Conservation (phyloP, 139 green algal genomes). For the Coccomyxa sp. region DNA sequence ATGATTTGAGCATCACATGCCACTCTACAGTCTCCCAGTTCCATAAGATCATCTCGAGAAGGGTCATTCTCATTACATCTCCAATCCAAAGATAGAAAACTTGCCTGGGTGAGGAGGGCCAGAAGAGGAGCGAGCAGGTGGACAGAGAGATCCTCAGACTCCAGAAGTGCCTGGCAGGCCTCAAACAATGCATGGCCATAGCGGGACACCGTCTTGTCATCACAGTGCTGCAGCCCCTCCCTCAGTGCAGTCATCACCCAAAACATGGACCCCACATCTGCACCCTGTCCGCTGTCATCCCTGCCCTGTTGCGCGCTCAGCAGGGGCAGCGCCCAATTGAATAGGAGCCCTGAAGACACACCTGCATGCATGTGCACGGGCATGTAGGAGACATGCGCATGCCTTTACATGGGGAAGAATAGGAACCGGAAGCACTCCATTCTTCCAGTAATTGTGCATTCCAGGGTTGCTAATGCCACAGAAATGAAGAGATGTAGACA, state of each 20-base stretch:
- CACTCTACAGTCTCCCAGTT: too few relatives aligned
- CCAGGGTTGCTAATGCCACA: too few relatives aligned
- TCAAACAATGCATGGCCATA: conserved; percentile 27
- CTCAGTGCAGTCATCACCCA: conserved; percentile 22
- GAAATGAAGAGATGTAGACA: too few relatives aligned
- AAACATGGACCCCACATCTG: conserved; percentile 2
- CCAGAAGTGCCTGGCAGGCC: conserved; percentile 24
- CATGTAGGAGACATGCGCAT: too few relatives aligned
- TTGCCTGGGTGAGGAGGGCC: conserved; percentile 14
- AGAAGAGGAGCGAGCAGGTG: conserved; percentile 26
- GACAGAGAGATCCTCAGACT: conserved; percentile 21
- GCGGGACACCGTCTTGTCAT: conserved; percentile 21
- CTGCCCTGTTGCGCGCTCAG: conserved; percentile 11
- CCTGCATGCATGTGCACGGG: conserved; percentile 6
- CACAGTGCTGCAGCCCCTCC: conserved; percentile 28
- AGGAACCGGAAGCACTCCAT: too few relatives aligned
- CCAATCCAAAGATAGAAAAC: too few relatives aligned
- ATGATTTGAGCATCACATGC: too few relatives aligned
- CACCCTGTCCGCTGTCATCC: background rate
- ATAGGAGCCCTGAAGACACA: conserved; percentile 23
- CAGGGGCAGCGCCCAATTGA: conserved; percentile 38
- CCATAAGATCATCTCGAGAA: too few relatives aligned
- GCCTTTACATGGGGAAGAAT: too few relatives aligned
- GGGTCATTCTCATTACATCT: too few relatives aligned
- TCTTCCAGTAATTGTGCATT: too few relatives aligned